A percentile compares a stretch with the other conserved stretches of the same genome.
Evolutionary conservation across 139 green algal genomes (phyloP).

Genomic region (Coccomyxa sp.): DNA sequence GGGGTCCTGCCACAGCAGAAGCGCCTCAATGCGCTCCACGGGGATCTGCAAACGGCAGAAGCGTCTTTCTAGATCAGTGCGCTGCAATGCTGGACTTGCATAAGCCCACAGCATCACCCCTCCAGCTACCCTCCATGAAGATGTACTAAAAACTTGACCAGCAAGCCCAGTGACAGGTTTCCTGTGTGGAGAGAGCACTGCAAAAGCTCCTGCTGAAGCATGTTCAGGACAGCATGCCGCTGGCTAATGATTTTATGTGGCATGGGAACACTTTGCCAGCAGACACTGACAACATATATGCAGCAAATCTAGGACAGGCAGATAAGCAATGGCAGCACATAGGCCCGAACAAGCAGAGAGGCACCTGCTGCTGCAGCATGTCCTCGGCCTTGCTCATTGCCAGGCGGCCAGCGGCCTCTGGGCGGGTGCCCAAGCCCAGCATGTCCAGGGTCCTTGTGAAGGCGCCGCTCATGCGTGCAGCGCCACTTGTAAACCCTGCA

Average conservation of each 20-base stretch:
- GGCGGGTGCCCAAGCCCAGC: neutral
- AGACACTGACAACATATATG: neutral
- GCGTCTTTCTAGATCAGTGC: neutral
- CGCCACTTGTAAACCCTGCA: too few species aligned
- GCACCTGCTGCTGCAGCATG: neutral
- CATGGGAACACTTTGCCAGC: neutral
- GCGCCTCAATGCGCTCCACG: conserved; percentile 11
- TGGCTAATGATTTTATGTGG: neutral
- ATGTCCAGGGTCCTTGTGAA: neutral
- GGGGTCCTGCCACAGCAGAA: conserved; percentile 25
- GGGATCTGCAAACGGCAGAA: neutral
- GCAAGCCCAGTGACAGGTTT: neutral
- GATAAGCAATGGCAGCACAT: neutral
- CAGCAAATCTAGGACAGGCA: neutral
- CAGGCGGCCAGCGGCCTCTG: neutral
- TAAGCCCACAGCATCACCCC: too few species aligned
- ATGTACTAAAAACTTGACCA: neutral
- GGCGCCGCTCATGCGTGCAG: neutral
- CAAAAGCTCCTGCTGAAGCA: neutral
- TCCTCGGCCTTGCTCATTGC: neutral
- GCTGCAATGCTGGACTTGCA: too few species aligned
- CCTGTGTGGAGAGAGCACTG: neutral
- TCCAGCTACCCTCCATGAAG: neutral
- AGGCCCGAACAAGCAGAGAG: neutral
- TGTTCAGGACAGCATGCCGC: neutral